Evolutionary conservation across 169 alveolate genomes (phyloP).

Genomic region (Cryptosporidium canis): DNA sequence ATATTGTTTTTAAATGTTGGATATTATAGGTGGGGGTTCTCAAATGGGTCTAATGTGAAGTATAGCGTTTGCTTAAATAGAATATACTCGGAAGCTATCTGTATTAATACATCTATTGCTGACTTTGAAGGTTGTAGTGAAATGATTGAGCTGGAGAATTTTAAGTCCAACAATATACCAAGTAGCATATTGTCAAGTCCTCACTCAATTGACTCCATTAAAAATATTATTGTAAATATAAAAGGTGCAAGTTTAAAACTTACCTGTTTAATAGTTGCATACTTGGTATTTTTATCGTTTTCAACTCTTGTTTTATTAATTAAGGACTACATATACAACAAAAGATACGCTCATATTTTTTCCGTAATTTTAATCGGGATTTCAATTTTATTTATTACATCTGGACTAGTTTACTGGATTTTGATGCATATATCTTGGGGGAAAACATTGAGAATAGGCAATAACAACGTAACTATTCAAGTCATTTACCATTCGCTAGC

Average conservation of each 20-base stretch:
- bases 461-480: not conserved
- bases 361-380: not conserved
- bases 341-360: constrained; percentile 9
- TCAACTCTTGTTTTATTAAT: constrained; percentile 22
- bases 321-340: constrained; percentile 1
- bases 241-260: not conserved
- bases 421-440: constrained; percentile 24
- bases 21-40: constrained; percentile 11
- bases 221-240: not conserved
- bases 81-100: not conserved
- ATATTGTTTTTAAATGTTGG: constrained; percentile 1
- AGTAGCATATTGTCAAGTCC: not conserved
- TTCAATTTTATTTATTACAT: not conserved
- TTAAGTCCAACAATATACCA: not conserved
- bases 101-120: not conserved
- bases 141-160: not conserved
- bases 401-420: constrained; percentile 25
- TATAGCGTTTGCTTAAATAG: not conserved
- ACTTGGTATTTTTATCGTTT: constrained; percentile 14
- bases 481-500: not conserved
- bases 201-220: not conserved
- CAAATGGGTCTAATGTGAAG: constrained; percentile 26
- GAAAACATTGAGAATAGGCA: not conserved
- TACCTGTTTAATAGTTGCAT: not conserved
- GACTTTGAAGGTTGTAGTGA: constrained; percentile 25